Conservation (phyloP, 148 eudicot genomes). For the Chenopodium berlandieri region DNA sequence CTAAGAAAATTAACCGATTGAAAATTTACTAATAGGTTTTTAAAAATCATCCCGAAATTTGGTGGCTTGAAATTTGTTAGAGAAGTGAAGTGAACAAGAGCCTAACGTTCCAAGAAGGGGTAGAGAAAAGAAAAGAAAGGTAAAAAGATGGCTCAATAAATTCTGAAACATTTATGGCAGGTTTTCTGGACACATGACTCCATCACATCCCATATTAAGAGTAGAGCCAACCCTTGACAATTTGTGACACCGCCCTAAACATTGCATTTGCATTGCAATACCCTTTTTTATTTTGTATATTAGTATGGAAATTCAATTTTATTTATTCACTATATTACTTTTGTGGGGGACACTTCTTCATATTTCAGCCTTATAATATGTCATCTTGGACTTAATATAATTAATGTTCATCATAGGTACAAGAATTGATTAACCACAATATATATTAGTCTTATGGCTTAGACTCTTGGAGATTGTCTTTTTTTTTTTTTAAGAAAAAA, state of each 20-base stretch:
- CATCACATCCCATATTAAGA: not conserved
- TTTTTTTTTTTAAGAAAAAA: not conserved
- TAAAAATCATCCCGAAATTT: not conserved
- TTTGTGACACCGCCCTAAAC: slow-evolving; percentile 6
- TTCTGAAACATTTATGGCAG: slow-evolving; percentile 27
- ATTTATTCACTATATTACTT: too few relatives aligned
- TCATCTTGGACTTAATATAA: slow-evolving; percentile 1
- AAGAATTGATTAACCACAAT: not conserved
- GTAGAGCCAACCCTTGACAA: slow-evolving; percentile 25
- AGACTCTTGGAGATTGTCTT: not conserved
- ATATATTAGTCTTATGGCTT: not conserved
- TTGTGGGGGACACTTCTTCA: not conserved
- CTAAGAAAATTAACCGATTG: too few relatives aligned
- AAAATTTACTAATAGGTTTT: not conserved
- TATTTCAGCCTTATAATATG: not conserved
- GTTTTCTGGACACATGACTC: slow-evolving; percentile 26
- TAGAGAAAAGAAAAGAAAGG: not conserved
- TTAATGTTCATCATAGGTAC: not conserved
- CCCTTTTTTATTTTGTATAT: not conserved
- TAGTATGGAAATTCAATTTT: not conserved
- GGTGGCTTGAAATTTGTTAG: slow-evolving; percentile 1
- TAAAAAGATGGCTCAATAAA: slow-evolving; percentile 22
- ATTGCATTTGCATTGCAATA: slow-evolving; percentile 9
- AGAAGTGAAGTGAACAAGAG: slow-evolving; percentile 15
- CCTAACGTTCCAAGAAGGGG: not conserved